Conservation (phyloP, 2,329 filamentous ascomycete species). For the Orbilia ellipsospora region DNA sequence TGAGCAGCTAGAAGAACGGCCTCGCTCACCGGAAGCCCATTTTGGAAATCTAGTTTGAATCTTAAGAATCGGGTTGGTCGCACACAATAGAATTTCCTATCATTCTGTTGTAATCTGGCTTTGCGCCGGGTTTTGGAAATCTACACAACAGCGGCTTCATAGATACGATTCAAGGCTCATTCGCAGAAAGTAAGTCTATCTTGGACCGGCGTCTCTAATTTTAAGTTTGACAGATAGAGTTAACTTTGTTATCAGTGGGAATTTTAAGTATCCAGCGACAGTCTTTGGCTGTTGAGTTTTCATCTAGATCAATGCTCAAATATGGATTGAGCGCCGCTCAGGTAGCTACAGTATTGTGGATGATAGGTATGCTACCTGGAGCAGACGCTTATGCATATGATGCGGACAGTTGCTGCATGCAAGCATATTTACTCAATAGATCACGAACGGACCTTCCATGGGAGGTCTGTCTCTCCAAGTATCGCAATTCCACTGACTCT, state of each 20-base stretch:
- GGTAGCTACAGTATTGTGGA: not conserved
- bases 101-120: no score
- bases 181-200: no score
- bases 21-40: no score
- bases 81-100: no score
- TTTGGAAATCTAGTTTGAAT: no score
- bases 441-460: conserved; percentile 17
- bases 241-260: not conserved
- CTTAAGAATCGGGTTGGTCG: no score
- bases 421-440: conserved; percentile 25
- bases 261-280: not conserved
- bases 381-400: conserved; percentile 20
- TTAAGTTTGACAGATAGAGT: not conserved
- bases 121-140: no score
- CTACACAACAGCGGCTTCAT: no score
- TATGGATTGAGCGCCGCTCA: conserved; percentile 17
- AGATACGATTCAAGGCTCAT: no score
- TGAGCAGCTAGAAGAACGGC: not conserved
- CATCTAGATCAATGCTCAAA: not conserved
- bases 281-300: not conserved
- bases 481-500: conserved; percentile 12
- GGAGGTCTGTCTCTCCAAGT: conserved; percentile 22
- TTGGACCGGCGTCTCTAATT: no score
- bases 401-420: conserved; percentile 22
- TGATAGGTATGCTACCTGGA: conserved; percentile 17